phyloP scores from a whole-genome alignment of 1,284 basidiomycete species.

The Sporisorium exsertum region DNA sequence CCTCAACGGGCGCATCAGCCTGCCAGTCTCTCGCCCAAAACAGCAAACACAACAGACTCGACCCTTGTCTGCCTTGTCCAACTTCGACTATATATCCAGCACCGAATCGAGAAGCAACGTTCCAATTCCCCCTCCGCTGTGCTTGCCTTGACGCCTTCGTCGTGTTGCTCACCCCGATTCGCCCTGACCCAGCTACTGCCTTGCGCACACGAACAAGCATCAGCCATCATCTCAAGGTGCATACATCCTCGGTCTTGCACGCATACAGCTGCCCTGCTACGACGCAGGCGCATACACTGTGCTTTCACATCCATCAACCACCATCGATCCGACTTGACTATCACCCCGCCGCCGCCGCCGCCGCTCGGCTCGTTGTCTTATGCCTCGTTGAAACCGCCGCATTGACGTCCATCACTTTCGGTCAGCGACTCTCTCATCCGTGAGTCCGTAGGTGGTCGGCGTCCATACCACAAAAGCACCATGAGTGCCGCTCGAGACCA shows the following conservation, averaged over 20 bases:
- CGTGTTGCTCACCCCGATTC: neutral
- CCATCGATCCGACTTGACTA: neutral
- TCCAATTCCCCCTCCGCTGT: neutral
- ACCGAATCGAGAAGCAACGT: neutral
- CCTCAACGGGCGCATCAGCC: neutral
- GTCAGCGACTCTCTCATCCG: conserved; percentile 8
- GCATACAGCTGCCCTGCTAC: conserved; percentile 18
- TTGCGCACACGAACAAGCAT: neutral
- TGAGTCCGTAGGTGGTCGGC: conserved; percentile 7
- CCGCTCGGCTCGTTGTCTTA: conserved; percentile 8
- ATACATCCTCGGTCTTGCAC: conserved; percentile 11
- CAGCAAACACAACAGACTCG: neutral
- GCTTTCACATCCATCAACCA: neutral
- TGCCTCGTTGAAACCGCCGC: conserved; percentile 14
- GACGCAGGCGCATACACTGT: conserved; percentile 13
- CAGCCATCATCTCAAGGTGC: neutral
- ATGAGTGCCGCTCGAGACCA: conserved; percentile 44
- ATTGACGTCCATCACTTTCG: conserved; percentile 11
- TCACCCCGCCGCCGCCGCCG: neutral
- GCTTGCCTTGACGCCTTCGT: neutral
- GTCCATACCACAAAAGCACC: neutral
- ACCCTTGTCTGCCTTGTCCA: neutral
- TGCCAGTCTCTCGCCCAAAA: neutral
- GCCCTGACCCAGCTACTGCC: neutral
- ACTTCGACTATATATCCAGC: conserved; percentile 21